Evolutionary conservation across 257 asterid species (phyloP), one percentile per base, ranked within the genome.

Genomic region (Solanum bukasovii): DNA sequence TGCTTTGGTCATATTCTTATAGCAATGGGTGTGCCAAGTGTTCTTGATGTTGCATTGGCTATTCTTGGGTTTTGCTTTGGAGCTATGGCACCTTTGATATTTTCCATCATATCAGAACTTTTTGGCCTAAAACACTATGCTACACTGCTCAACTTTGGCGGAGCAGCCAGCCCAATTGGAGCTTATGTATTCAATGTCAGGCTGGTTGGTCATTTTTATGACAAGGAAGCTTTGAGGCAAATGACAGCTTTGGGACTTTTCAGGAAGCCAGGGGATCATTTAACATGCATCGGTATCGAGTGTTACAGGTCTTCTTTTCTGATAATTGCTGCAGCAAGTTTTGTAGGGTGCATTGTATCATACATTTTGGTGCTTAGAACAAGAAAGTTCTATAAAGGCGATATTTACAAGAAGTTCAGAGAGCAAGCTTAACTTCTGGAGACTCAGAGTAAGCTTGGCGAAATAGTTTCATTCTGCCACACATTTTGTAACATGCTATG

Each of bases 61-160:
- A 90, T 95, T 25, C 94, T 95, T 71, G 98, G 97, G 6, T 95
- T 95, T 89, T 95, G 98, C 86, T 95, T 95, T 87, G 98, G 98
- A 0, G 98, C 98, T 4, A 96, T 94, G 87, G 93, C 96, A 96
- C 98, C 98, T 6, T 70, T 95, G 78, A 92, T 95, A 1, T 95
- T 93, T 63, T 94, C 98, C 49, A 95, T 95, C 27, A 95, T 95
- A 3, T 95, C 98, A 1, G 98, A 95, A 91, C 91, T 95, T 0
- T 95, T 95, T 72, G 98, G 98, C 61, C 93, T 95, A 0, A 95
- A 94, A 44, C 94, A 95, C 77, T 95, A 94, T 91, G 94, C 98
- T 9, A 95, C 97, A 8, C 34, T 95, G 35, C 93, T 94, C 88
- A 95, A 95, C 34, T 95, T 95, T 67, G 97, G 97, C 33, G 83